Percentiles rank a stretch among this genome's conserved stretches.
Evolutionary conservation across 2,329 filamentous ascomycete genomes (phyloP).

Genomic region (Ilyonectria robusta): DNA sequence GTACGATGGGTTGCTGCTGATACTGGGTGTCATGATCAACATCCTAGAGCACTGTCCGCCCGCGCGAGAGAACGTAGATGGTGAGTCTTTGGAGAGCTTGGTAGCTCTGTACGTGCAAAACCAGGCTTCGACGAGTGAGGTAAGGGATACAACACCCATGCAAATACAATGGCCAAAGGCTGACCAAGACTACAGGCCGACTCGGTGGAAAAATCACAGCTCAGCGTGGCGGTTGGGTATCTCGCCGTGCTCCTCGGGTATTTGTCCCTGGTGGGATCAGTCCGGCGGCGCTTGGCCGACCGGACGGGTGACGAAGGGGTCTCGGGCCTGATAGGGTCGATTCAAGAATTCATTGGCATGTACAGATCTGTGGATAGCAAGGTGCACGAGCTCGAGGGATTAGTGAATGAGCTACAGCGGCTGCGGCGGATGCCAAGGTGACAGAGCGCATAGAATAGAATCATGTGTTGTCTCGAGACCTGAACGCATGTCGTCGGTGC

Average conservation of each 20-base stretch:
- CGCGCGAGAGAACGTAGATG: slow-evolving; percentile 63
- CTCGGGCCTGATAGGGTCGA: slow-evolving; percentile 63
- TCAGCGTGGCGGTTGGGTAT: slow-evolving; percentile 89
- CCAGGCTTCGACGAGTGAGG: slow-evolving; percentile 76
- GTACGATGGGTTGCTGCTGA: slow-evolving; percentile 81
- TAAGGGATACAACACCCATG: slow-evolving; percentile 58
- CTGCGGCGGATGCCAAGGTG: slow-evolving; percentile 35
- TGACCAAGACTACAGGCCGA: slow-evolving; percentile 66
- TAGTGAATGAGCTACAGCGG: slow-evolving; percentile 55
- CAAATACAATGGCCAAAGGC: slow-evolving; percentile 12
- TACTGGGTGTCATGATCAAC: slow-evolving; percentile 89
- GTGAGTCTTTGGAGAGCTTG: slow-evolving; percentile 69
- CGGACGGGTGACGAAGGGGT: slow-evolving; percentile 61
- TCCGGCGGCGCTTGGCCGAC: slow-evolving; percentile 59
- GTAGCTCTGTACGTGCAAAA: slow-evolving; percentile 78
- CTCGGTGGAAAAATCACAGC: slow-evolving; percentile 80
- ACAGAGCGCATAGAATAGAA: slow-evolving; percentile 2
- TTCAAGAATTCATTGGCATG: slow-evolving; percentile 68
- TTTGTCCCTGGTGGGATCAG: slow-evolving; percentile 72
- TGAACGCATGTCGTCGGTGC: slow-evolving; percentile 24
- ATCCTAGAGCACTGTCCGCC: slow-evolving; percentile 82
- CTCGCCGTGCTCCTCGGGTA: slow-evolving; percentile 88
- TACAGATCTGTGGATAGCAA: slow-evolving; percentile 65
- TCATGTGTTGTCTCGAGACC: slow-evolving; percentile 5
- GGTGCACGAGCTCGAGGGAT: slow-evolving; percentile 55